These are phyloP conservation scores for Lichtheimia ornata DNA, from an alignment of 371 early-diverging fungal species.

Conservation along the genomic window DNA sequence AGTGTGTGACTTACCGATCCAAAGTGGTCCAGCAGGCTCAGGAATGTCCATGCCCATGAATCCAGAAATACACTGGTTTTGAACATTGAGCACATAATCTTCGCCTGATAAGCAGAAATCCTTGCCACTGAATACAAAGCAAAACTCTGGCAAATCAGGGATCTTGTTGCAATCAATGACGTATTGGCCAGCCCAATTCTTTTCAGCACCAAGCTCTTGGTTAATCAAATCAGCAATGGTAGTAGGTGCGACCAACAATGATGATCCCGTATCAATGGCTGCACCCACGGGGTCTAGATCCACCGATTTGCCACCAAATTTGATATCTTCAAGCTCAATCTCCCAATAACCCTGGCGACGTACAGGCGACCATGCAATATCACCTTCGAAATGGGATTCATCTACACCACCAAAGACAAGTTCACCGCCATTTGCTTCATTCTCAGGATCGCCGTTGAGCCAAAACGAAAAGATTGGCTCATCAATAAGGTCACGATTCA, in stretches of 20 bases:
- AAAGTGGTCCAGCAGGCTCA: slow-evolving; percentile 52
- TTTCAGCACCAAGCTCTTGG: slow-evolving; percentile 82
- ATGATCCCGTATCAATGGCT: slow-evolving; percentile 82
- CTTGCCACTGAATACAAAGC: slow-evolving; percentile 73
- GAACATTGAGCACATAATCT: slow-evolving; percentile 84
- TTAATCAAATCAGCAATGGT: slow-evolving; percentile 82
- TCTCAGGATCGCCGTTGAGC: slow-evolving; percentile 58
- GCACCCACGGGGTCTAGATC: slow-evolving; percentile 61
- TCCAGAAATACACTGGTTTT: slow-evolving; percentile 85
- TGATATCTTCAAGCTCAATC: slow-evolving; percentile 73
- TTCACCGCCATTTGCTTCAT: slow-evolving; percentile 70
- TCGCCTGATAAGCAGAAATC: slow-evolving; percentile 41
- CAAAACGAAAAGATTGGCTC: slow-evolving; percentile 85
- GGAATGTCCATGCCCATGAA: slow-evolving; percentile 92
- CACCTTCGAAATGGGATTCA: slow-evolving; percentile 67
- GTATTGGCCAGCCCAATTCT: slow-evolving; percentile 86
- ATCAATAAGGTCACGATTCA: slow-evolving; percentile 71
- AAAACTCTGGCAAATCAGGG: slow-evolving; percentile 69
- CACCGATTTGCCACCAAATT: slow-evolving; percentile 68
- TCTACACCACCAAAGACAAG: slow-evolving; percentile 86
- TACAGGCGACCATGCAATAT: slow-evolving; percentile 78
- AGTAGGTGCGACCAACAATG: slow-evolving; percentile 76
- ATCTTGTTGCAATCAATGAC: slow-evolving; percentile 74
- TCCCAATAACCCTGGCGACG: slow-evolving; percentile 94
- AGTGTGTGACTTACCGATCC: slow-evolving; percentile 9